Evolutionary conservation across 768 basidiomycete species (phyloP), one percentile per base, ranked within the genome.

Genomic region (Chalciporus pseudorubinellus): DNA sequence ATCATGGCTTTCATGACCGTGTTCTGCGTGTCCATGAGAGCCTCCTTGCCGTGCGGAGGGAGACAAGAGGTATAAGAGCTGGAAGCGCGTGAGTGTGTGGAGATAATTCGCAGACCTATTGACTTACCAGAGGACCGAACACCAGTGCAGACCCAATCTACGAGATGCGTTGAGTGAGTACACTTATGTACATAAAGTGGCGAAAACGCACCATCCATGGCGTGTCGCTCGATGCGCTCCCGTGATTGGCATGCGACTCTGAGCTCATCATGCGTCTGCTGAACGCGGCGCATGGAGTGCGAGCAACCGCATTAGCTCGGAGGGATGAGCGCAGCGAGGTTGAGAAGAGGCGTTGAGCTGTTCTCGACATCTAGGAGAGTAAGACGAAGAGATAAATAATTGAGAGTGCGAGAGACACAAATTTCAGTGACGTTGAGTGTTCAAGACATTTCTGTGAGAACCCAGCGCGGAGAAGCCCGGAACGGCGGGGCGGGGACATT

Each of bases 61-160:
- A 12, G 68, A 69, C 11, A 66, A 47, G 18, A 71, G 59, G 46
- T 69, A 71, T 38, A 69, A 47, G 14, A 71, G 48, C 68, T 69
- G 39, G 29, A 29, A 24, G 36, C 28, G 42, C 18, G 39, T 49
- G 8, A 38, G 39, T 38, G 2, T 22, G 5, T 10, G 40, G 38
- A 39, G 29, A 50, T 11, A 29, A 29, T 20, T 11, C 0, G 13
- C 18, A 7, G 24, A 22, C 28, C 11, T 3, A 39, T 16, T 21
- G 9, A 53, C 67, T 40, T 38, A 71, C 69, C 48, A 57, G 49
- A 46, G 68, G 63, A 48, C 69, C 69, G 39, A 69, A 69, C 44
- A 68, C 51, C 33, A 69, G 43, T 16, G 63, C 65, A 13, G 68
- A 70, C 39, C 69, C 69, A 39, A 69, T 54, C 69, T 69, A 22